These are phyloP conservation scores for Musa acuminata DNA, from an alignment of 176 grass and related monocot species.

Conservation along the genomic window DNA sequence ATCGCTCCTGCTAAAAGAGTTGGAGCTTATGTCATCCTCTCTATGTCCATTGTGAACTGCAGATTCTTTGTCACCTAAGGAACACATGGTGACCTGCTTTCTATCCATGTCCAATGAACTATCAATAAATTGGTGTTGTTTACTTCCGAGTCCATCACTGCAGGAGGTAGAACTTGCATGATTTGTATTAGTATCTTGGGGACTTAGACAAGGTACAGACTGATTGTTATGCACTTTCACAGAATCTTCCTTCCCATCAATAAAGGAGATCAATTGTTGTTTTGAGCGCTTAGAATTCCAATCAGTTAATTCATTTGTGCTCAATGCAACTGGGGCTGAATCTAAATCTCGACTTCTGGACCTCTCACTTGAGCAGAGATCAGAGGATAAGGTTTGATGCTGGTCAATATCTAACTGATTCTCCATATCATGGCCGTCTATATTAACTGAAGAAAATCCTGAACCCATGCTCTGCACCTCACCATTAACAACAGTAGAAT, in stretches of 20 bases:
- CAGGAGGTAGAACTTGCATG: slow-evolving; percentile 16
- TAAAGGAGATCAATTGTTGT: slow-evolving; percentile 4
- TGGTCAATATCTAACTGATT: slow-evolving; percentile 23
- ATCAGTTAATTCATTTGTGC: slow-evolving; percentile 33
- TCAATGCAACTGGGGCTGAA: slow-evolving; percentile 2
- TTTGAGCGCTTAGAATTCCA: slow-evolving; percentile 32
- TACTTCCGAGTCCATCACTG: slow-evolving; percentile 31
- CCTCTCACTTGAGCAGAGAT: slow-evolving; percentile 1
- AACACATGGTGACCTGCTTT: slow-evolving; percentile 8
- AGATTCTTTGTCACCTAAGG: slow-evolving; percentile 24
- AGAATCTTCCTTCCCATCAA: slow-evolving; percentile 26
- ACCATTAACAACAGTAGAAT: slow-evolving; percentile 25
- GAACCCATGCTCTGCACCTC: slow-evolving; percentile 29
- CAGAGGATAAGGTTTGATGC: slow-evolving; percentile 19
- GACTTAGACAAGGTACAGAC: slow-evolving; percentile 22
- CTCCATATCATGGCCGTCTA: slow-evolving; percentile 37
- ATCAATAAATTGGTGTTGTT: background rate
- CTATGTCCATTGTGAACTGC: slow-evolving; percentile 24
- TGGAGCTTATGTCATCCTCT: slow-evolving; percentile 22
- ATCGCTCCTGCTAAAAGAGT: slow-evolving; percentile 26
- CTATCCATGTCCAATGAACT: slow-evolving; percentile 13
- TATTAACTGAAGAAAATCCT: slow-evolving; percentile 39
- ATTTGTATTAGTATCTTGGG: slow-evolving; percentile 8
- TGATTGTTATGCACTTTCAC: slow-evolving; percentile 2
- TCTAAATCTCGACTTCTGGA: slow-evolving; percentile 15